Evolutionary conservation across 2,329 filamentous ascomycete species (phyloP), one percentile per base, ranked within the genome.

Genomic region (Penicillium sp.): DNA sequence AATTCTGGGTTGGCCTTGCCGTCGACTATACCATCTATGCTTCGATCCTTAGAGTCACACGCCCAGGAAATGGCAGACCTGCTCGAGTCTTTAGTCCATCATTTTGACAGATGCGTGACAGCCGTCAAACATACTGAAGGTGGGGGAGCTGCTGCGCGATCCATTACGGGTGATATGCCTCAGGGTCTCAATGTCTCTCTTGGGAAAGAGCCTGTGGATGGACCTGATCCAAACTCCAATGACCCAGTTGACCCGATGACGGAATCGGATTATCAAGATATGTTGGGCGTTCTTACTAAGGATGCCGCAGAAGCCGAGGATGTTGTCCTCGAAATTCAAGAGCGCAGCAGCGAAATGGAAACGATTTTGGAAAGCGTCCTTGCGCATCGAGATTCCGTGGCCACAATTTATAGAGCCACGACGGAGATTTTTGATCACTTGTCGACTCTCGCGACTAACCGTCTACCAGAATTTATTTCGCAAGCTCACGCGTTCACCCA

Each of bases 101-200:
- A 97, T 73, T 97, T 96, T 69, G 93, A 97, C 71, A 84, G 96
- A 62, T 97, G 93, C 71, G 90, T 96, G 14, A 93, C 88, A 1
- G 93, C 93, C 0, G 87, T 97, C 45, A 89, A 91, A 59, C 91
- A 93, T 51, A 97, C 92, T 3, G 91, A 96, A 74, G 89, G 88
- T 28, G 89, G 87, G 5, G 85, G 85, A 12, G 87, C 85, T 47
- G 88, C 87, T 5, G 83, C 86, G 11, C 81, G 83, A 51, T 87
- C 84, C 61, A 87, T 78, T 43, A 73, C 85, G 0, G 87, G 86
- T 45, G 87, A 89, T 62, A 81, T 81, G 28, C 77, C 77, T 40
- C 71, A 82, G 70, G 66, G 80, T 69, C 65, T 82, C 67, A 60
- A 81, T 73, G 66, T 67, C 35, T 66, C 65, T 5, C 64, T 63